Conservation (phyloP, 139 green algal species). For the Nannochloris sp. region DNA sequence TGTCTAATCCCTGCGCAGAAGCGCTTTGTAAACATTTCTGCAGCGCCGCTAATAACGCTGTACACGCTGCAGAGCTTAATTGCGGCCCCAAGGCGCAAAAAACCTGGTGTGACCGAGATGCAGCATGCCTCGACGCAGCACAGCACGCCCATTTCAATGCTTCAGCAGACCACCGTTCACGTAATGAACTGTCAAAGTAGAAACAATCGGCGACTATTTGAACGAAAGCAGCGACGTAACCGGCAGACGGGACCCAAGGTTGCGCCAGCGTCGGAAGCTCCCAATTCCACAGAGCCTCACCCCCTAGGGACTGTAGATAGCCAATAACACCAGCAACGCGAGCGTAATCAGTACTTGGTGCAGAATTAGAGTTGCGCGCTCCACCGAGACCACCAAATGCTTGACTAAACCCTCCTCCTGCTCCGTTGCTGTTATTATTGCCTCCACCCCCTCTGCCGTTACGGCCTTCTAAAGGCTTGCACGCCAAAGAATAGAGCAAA, state of each 20-base stretch:
- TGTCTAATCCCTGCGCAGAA: constrained; percentile 29
- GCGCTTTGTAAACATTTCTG: constrained; percentile 56
- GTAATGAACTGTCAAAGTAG: constrained; percentile 47
- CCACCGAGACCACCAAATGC: not conserved
- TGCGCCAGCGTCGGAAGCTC: constrained; percentile 47
- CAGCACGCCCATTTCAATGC: constrained; percentile 71
- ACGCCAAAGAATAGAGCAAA: constrained; percentile 58
- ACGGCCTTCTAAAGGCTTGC: constrained; percentile 40
- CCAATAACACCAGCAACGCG: constrained; percentile 55
- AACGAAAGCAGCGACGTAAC: constrained; percentile 39
- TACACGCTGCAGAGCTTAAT: constrained; percentile 50
- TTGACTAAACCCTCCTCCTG: not conserved
- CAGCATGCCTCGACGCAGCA: constrained; percentile 48
- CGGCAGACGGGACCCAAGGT: constrained; percentile 25
- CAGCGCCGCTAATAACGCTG: constrained; percentile 64
- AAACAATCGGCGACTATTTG: constrained; percentile 24
- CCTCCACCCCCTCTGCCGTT: not conserved
- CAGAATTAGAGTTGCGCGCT: not conserved
- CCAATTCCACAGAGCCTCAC: constrained; percentile 61
- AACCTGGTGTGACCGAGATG: constrained; percentile 68
- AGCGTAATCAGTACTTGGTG: constrained; percentile 16
- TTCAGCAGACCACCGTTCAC: constrained; percentile 64
- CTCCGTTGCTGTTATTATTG: not conserved
- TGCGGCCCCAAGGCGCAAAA: constrained; percentile 66
- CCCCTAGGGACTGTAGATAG: constrained; percentile 68